These are phyloP conservation scores for Galium porrigens DNA, from an alignment of 305 asterid genomes.

Conservation along the genomic window DNA sequence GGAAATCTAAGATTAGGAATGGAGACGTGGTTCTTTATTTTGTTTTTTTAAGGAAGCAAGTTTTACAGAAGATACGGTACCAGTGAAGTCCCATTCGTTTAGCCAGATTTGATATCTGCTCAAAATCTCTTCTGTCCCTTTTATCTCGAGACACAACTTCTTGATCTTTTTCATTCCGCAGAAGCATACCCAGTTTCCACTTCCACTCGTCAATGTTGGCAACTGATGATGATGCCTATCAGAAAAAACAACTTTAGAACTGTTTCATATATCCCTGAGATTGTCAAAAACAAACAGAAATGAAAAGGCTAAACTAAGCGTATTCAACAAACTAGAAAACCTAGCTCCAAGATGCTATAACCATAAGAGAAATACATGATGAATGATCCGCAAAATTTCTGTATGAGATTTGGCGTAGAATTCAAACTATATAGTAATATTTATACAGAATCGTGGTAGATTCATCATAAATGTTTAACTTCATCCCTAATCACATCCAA, in stretches of 20 bases:
- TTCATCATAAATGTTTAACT: background rate
- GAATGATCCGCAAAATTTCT: background rate
- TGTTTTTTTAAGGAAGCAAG: background rate
- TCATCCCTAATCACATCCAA: background rate
- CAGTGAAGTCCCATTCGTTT: conserved; percentile 86
- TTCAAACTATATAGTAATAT: background rate
- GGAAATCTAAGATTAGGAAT: conserved; percentile 6
- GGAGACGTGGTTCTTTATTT: background rate
- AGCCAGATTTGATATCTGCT: conserved; percentile 81
- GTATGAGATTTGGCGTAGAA: background rate
- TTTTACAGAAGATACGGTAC: conserved; percentile 24
- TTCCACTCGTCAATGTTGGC: conserved; percentile 97
- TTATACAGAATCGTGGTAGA: background rate
- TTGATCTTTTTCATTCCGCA: conserved; percentile 55
- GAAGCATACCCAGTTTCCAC: conserved; percentile 82
- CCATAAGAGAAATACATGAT: background rate
- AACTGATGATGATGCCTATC: conserved; percentile 85
- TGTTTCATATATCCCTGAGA: background rate
- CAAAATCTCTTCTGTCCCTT: conserved; percentile 82
- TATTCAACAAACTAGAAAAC: background rate
- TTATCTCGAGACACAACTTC: conserved; percentile 82
- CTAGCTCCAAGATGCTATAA: background rate
- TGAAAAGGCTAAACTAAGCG: background rate
- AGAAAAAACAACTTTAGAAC: conserved; percentile 15
- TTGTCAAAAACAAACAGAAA: background rate